Conservation (phyloP, 306 rosid species). For the Castanospermum australe region DNA sequence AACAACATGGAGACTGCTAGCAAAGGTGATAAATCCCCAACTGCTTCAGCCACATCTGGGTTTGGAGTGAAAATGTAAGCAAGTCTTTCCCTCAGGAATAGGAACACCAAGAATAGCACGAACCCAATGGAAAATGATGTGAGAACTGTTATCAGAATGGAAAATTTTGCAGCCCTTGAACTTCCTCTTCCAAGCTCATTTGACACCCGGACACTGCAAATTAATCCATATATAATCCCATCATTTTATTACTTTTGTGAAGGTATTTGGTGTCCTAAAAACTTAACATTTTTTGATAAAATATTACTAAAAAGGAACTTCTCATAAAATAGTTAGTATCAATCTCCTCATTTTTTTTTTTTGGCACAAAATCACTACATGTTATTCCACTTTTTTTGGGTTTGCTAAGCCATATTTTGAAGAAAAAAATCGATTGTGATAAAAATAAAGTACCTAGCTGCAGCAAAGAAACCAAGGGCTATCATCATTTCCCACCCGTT, state of each 20-base stretch:
- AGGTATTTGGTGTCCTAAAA: background rate
- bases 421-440: background rate
- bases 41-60: constrained; percentile 43
- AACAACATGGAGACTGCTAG: constrained; percentile 50
- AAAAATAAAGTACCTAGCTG: constrained; percentile 42
- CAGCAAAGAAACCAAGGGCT: constrained; percentile 60
- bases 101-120: constrained; percentile 42
- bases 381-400: background rate
- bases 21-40: constrained; percentile 50
- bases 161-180: constrained; percentile 50
- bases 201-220: constrained; percentile 53
- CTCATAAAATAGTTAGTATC: background rate
- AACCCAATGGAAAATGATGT: constrained; percentile 47
- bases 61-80: constrained; percentile 51
- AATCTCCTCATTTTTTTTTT: background rate
- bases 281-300: background rate
- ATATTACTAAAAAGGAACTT: background rate
- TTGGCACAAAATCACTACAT: background rate
- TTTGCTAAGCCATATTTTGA: background rate
- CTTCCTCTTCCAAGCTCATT: constrained; percentile 68
- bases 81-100: constrained; percentile 38
- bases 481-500: constrained; percentile 67
- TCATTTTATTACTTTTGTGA: background rate
- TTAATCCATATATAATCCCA: background rate
- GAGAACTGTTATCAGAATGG: constrained; percentile 35